These are phyloP conservation scores for Microsporum ferrugineum DNA, from an alignment of 2,329 filamentous ascomycete species.

Conservation along the genomic window DNA sequence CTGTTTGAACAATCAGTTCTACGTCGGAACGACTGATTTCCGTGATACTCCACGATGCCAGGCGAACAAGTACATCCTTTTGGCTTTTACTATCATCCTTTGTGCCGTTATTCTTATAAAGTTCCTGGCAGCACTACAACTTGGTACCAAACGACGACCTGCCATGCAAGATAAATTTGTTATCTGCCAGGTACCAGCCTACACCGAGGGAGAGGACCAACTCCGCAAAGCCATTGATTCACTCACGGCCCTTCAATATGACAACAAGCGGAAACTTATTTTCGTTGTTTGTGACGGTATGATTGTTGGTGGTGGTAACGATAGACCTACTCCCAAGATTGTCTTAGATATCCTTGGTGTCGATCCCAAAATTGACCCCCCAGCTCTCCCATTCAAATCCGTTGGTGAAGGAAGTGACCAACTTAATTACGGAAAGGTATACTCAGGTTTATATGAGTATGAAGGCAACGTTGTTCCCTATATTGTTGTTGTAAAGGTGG, in stretches of 20 bases:
- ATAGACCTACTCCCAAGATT: slow-evolving; percentile 93
- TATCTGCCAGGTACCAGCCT: slow-evolving; percentile 94
- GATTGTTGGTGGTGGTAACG: slow-evolving; percentile 91
- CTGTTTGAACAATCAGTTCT: slow-evolving; percentile 76
- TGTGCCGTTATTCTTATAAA: slow-evolving; percentile 71
- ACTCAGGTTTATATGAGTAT: slow-evolving; percentile 92
- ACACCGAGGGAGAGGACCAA: slow-evolving; percentile 95
- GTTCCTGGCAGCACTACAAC: slow-evolving; percentile 84
- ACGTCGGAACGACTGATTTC: slow-evolving; percentile 75
- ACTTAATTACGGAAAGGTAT: slow-evolving; percentile 96
- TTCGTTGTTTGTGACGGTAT: slow-evolving; percentile 95
- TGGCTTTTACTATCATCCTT: slow-evolving; percentile 77
- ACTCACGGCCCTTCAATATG: slow-evolving; percentile 84
- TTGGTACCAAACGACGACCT: slow-evolving; percentile 81
- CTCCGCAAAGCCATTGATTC: slow-evolving; percentile 88
- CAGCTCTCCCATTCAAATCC: slow-evolving; percentile 85
- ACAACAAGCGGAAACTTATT: slow-evolving; percentile 96
- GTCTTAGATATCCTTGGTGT: slow-evolving; percentile 95
- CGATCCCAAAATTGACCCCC: slow-evolving; percentile 90
- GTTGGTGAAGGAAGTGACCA: slow-evolving; percentile 81
- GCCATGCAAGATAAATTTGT: slow-evolving; percentile 95
- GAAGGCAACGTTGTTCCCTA: slow-evolving; percentile 98
- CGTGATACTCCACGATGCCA: slow-evolving; percentile 63
- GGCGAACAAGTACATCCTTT: slow-evolving; percentile 80
- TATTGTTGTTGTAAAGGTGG: slow-evolving; percentile 89